Base-by-base conservation (phyloP, 2,329 filamentous ascomycete genomes). In the Fusarium sambucinum region DNA sequence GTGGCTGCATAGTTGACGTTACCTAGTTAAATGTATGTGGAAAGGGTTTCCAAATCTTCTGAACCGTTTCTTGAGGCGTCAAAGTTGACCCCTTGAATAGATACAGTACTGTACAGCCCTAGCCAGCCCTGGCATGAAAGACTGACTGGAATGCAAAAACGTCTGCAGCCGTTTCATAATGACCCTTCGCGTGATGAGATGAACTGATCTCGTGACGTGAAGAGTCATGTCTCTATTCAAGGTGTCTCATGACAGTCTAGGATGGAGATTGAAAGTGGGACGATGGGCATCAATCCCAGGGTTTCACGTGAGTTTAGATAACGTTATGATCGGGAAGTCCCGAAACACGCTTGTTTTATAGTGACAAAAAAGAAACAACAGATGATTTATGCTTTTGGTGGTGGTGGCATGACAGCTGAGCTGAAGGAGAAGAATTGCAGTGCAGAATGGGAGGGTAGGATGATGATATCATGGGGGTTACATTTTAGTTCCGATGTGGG, bases 381-480 rank as follows among this genome's bases (percentile, higher is more conserved):
- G 62, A 66, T 66, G 68, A 73, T 71, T 59, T 56, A 4, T 21
- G 35, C 19, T 19, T 37, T 19, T 38, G 35, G 35, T 58, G 50
- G 40, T 47, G 44, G 66, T 73, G 68, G 66, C 66, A 70, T 73
- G 71, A 73, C 68, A 69, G 58, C 47, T 59, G 38, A 65, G 35
- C 35, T 55, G 52, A 48, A 23, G 52, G 52, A 23, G n/a, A 17
- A 21, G 21, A 37, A 27, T 17, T 29, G n/a, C 21, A 29, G 33
- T 59, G n/a, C 25, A 60, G 21, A 66, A 59, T 46, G 59, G 69
- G 69, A 66, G 68, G 68, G 68, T 64, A 67, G 63, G 42, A 60
- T 72, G 68, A 73, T 73, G 70, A 72, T 73, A 73, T 73, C 70
- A 73, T 73, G 70, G 70, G 70, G 68, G 70, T 66, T 63, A 46